A percentile compares a stretch with the other conserved stretches of the same genome.
phyloP scores from a whole-genome alignment of 2,329 filamentous ascomycete genomes.

The Didymella keratinophila region DNA sequence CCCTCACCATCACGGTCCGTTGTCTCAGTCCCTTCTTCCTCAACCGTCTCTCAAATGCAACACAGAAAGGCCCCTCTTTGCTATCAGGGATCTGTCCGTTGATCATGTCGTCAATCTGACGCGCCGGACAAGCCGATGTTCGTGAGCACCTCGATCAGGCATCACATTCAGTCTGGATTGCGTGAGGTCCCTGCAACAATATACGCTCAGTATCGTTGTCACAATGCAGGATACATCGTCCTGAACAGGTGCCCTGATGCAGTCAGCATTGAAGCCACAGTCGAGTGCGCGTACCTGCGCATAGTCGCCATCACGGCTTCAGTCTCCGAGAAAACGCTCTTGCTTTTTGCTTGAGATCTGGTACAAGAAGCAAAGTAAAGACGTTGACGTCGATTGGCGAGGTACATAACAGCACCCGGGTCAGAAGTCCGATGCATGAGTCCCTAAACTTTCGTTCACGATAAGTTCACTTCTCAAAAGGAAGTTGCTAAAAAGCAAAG shows the following conservation, averaged over 20 bases:
- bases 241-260: not conserved
- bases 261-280: not conserved
- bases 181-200: not conserved
- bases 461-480: conserved; percentile 6
- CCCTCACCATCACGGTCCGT: conserved; percentile 4
- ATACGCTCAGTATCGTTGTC: not conserved
- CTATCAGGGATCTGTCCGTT: not conserved
- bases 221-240: not conserved
- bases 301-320: not conserved
- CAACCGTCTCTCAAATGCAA: not conserved
- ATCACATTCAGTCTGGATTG: not conserved
- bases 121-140: not conserved
- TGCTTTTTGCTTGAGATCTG: conserved; percentile 9
- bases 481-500: conserved; percentile 1
- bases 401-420: not conserved
- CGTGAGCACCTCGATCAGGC: not conserved
- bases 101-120: conserved; percentile 3
- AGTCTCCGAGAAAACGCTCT: not conserved
- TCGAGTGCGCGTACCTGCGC: not conserved
- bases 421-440: not conserved
- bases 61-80: not conserved
- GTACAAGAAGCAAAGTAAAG: conserved; percentile 9
- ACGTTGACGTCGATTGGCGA: conserved; percentile 12
- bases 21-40: conserved; percentile 1
- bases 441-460: conserved; percentile 3